Base-by-base conservation (phyloP, 768 basidiomycete genomes). In the Mycena amicta region DNA sequence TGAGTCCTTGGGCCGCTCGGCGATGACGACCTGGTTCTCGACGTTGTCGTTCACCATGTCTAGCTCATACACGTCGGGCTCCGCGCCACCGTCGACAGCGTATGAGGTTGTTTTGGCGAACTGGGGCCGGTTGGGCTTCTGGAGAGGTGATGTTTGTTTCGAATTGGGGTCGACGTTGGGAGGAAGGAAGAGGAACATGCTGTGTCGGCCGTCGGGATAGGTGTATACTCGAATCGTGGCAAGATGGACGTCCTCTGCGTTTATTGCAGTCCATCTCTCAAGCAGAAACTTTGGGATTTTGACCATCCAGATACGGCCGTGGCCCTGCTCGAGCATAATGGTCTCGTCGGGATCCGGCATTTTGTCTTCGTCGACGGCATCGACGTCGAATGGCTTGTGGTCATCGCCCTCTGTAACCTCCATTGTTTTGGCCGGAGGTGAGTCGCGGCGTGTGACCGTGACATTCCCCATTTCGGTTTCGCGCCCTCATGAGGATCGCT, bases 251-350 rank as follows among this genome's bases (percentile, higher is more conserved):
- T 89, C 90, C 56, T 92, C 90, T 4, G 81, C 80, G 60, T 86
- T 78, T 40, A 93, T 82, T 28, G 84, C 75, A n/a, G 85, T 75
- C 95, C 95, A 98, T 30, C 88, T 82, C 63, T 93, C 88, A 79
- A 95, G 84, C 53, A 97, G 77, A 70, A 89, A 90, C 68, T 89
- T 89, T 0, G 94, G 95, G 43, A 96, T 86, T 83, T 93, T 93
- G 67, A 93, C 90, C 41, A 93, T 78, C 92, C 92, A 95, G 18
- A 92, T 88, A 61, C 85, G 76, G 46, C 91, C 88, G 49, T 85
- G 83, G 20, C 87, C 43, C 22, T 86, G 81, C 70, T 89, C 84
- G 31, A 92, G 75, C 82, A 91, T 88, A n/a, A 94, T 77, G 46
- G 85, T 81, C 70, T 93, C 91, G 59, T 94, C 90, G 1, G 90